Evolutionary conservation across 2,329 filamentous ascomycete species (phyloP).

Genomic region (Falciphora oryzae): DNA sequence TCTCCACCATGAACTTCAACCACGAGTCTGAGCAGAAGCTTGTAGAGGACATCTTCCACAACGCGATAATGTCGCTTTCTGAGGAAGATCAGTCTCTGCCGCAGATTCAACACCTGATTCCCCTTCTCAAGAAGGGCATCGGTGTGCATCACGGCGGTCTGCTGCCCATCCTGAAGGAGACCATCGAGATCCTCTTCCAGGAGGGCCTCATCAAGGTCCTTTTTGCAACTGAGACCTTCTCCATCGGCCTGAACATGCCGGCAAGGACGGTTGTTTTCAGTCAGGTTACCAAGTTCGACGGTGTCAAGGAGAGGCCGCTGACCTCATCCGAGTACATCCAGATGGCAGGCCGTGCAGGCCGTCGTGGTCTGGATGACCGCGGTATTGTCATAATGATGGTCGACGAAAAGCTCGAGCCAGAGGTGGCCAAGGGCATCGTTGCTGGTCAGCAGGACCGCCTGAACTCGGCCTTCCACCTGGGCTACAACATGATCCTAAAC

Average conservation of each 20-base stretch:
- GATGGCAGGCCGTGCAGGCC: slow-evolving; percentile 95
- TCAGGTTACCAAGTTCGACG: slow-evolving; percentile 92
- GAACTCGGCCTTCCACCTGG: slow-evolving; percentile 94
- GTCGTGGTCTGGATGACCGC: slow-evolving; percentile 93
- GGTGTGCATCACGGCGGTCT: slow-evolving; percentile 96
- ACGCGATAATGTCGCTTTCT: slow-evolving; percentile 85
- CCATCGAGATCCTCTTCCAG: slow-evolving; percentile 97
- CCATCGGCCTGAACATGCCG: slow-evolving; percentile 97
- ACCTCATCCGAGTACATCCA: slow-evolving; percentile 97
- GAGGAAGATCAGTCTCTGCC: slow-evolving; percentile 85
- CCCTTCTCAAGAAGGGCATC: slow-evolving; percentile 83
- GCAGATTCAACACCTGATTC: slow-evolving; percentile 86
- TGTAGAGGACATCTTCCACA: slow-evolving; percentile 90
- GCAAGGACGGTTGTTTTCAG: slow-evolving; percentile 99
- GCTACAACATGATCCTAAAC: slow-evolving; percentile 99
- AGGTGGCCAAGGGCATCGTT: slow-evolving; percentile 90
- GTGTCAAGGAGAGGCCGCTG: slow-evolving; percentile 70
- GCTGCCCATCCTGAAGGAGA: slow-evolving; percentile 93
- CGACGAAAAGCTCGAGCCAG: slow-evolving; percentile 90
- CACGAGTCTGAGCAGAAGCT: slow-evolving; percentile 92
- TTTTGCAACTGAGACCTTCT: slow-evolving; percentile 97
- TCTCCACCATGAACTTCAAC: slow-evolving; percentile 87
- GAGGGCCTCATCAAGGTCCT: slow-evolving; percentile 96
- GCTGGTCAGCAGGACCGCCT: slow-evolving; percentile 94
- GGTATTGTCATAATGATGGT: slow-evolving; percentile 99